Evolutionary conservation across 176 grass and related monocot species (phyloP), one percentile per base, ranked within the genome.

Genomic region (Aegilops sharonensis): DNA sequence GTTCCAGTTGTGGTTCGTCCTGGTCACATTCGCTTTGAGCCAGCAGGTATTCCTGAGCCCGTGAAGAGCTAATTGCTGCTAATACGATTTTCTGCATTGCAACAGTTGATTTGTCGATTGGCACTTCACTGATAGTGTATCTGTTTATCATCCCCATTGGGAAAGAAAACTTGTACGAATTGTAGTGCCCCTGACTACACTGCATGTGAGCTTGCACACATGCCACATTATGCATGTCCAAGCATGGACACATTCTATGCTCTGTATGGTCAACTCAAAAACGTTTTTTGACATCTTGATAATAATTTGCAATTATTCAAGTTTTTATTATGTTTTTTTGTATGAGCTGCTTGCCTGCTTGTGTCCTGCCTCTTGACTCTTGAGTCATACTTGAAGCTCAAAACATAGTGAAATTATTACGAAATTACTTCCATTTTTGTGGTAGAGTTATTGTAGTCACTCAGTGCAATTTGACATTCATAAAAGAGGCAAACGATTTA

Each of bases 1-100:
- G 86, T 98, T 91, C 84, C 93, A 72, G 72, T 93, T 70, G 79
- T 91, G 35, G 90, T 95, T 92, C 78, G 90, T 30, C 96, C 96
- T 78, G 96, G 96, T 86, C 88, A 98, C 72, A 98, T 98, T 86
- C 93, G 93, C n/a, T 98, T 98, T 86, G 96, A 92, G 35, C 75
- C 86, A 77, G 80, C 85, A 88, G 96, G 96, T 98, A 92, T 82
- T 18, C 14, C 63, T 88, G 61, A 86, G 23, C 77, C 65, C 11
- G 23, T 27, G 50, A 68, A 79, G 66, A 83, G 72, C 57, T 66
- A 64, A 43, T 74, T 43, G 9, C 65, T 14, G 9, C 60, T 81
- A 76, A 75, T 84, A 81, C 9, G 4, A 68, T 80, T 80, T 79
- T 50, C 14, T 60, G 42, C 60, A 72, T 75, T 75, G 68, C 35